These are phyloP conservation scores for Pleurozium schreberi DNA, from an alignment of 225 moss, liverwort and hornwort species.

Conservation along the genomic window DNA sequence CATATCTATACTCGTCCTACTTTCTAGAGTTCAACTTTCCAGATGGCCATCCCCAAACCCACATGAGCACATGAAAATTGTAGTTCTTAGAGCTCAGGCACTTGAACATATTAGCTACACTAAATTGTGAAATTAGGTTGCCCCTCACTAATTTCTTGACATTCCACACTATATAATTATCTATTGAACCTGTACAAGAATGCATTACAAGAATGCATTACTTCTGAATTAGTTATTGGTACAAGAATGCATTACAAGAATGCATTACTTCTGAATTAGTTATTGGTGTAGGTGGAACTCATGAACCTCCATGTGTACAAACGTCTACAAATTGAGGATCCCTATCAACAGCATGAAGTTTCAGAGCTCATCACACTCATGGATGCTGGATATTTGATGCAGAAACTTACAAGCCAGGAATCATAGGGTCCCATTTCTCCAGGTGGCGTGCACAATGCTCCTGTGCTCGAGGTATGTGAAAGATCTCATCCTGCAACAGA, in stretches of 20 bases:
- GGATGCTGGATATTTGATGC: neutral
- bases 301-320: neutral
- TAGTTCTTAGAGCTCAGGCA: neutral
- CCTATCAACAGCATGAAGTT: neutral
- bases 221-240: too few relatives aligned
- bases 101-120: neutral
- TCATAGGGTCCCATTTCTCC: conserved; percentile 33
- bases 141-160: too few relatives aligned
- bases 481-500: conserved; percentile 36
- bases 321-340: neutral
- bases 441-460: conserved; percentile 32
- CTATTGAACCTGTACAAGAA: too few relatives aligned
- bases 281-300: too few relatives aligned
- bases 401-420: conserved; percentile 32
- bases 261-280: too few relatives aligned
- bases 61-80: neutral
- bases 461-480: conserved; percentile 40
- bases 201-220: too few relatives aligned
- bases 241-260: too few relatives aligned
- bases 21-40: neutral
- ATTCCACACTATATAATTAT: too few relatives aligned
- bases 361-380: neutral
- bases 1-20: too few relatives aligned
- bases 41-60: neutral
- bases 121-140: too few relatives aligned